Percentiles rank a stretch among this genome's conserved stretches.
These are phyloP conservation scores for Geranium rotundifolium DNA, from an alignment of 345 rosid genomes.

Conservation along the genomic window DNA sequence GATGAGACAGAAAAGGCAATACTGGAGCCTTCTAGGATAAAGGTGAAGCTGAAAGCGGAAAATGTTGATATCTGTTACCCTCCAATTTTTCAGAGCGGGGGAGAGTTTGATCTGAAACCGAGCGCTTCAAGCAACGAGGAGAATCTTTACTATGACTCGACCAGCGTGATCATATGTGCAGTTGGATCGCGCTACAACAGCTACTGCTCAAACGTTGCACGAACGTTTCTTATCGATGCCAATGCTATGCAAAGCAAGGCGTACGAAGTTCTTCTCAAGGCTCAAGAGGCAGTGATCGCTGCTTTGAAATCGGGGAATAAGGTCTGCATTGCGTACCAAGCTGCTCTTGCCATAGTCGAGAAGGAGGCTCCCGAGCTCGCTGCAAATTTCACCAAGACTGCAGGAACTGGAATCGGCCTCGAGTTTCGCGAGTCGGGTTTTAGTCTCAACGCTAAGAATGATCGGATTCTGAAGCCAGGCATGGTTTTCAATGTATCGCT, in stretches of 20 bases:
- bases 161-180: conserved; percentile 78
- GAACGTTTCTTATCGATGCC: conserved; percentile 82
- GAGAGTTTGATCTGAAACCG: conserved; percentile 80
- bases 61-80: conserved; percentile 96
- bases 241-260: conserved; percentile 72
- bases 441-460: conserved; percentile 69
- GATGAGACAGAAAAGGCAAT: conserved; percentile 82
- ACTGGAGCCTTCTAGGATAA: conserved; percentile 63
- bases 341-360: conserved; percentile 69
- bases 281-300: conserved; percentile 81
- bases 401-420: conserved; percentile 98
- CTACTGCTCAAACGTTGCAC: conserved; percentile 85
- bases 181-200: conserved; percentile 81
- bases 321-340: conserved; percentile 55
- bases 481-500: conserved; percentile 84
- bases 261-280: conserved; percentile 74
- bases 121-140: conserved; percentile 90
- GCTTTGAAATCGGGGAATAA: conserved; percentile 63
- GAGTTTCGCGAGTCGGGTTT: conserved; percentile 90
- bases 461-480: conserved; percentile 39
- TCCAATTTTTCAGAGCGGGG: conserved; percentile 94
- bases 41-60: conserved; percentile 77
- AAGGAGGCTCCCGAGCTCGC: conserved; percentile 68
- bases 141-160: conserved; percentile 65
- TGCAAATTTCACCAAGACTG: conserved; percentile 69